A percentile compares a stretch with the other conserved stretches of the same genome.
These are phyloP conservation scores for Neonectria sp. DNA, from an alignment of 2,329 filamentous ascomycete species.

Conservation along the genomic window DNA sequence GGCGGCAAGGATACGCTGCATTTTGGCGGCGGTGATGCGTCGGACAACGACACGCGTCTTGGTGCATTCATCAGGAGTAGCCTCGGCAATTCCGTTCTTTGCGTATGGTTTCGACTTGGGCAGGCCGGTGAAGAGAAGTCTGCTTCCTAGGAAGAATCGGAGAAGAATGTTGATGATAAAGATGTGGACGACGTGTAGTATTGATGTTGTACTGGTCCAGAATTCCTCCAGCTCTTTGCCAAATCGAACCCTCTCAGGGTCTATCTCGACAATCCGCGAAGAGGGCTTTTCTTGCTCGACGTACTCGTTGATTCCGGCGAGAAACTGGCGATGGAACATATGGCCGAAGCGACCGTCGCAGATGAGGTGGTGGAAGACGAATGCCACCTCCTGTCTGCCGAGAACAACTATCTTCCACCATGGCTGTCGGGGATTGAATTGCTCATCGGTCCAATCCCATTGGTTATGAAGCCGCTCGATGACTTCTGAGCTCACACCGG, in stretches of 20 bases:
- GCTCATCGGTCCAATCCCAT: constrained; percentile 32
- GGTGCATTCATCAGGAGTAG: constrained; percentile 21
- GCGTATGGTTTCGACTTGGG: constrained; percentile 20
- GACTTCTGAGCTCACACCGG: not conserved
- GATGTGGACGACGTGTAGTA: constrained; percentile 12
- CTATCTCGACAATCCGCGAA: constrained; percentile 21
- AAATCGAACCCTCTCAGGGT: constrained; percentile 19
- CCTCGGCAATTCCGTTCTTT: constrained; percentile 6
- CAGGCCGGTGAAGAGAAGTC: constrained; percentile 19
- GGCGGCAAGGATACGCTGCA: constrained; percentile 24
- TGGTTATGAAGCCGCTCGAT: constrained; percentile 36
- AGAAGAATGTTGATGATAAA: constrained; percentile 24
- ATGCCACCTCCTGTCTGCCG: constrained; percentile 29
- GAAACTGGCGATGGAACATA: constrained; percentile 33
- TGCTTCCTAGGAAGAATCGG: constrained; percentile 21
- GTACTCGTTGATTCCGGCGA: constrained; percentile 26
- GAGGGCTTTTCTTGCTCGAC: not conserved
- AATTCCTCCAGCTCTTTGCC: constrained; percentile 23
- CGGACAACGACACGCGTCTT: constrained; percentile 18
- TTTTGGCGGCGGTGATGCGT: constrained; percentile 30
- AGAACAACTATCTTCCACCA: constrained; percentile 37
- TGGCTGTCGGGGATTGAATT: constrained; percentile 20
- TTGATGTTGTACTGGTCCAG: constrained; percentile 16
- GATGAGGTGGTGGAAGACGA: constrained; percentile 39
- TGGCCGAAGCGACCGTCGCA: constrained; percentile 34